Base-by-base conservation (phyloP, 768 basidiomycete species). In the Lanmaoa rubissima region DNA sequence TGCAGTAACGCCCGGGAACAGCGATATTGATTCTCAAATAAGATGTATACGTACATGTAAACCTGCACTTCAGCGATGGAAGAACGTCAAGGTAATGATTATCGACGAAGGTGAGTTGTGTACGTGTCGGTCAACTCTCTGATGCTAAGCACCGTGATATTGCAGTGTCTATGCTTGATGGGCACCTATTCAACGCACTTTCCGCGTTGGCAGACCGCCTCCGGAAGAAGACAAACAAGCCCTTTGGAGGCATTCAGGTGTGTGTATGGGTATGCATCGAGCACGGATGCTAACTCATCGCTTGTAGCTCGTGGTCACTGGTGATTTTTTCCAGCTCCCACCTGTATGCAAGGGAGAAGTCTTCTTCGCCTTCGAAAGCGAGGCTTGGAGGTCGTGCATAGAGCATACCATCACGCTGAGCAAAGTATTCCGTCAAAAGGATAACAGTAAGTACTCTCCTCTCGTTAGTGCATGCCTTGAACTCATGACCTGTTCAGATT, bases 391-490 rank as follows among this genome's bases (percentile, higher is more conserved):
- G 9, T 44, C 73, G 7, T 82, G 83, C 60, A 74, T 85, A 47
- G 77, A 82, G 48, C 72, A 77, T 48, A 88, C 82, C 1, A 78
- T 90, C 55, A 86, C 81, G 50, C 76, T 92, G 3, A 84, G 78
- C 5, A 82, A 87, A 61, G 90, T 92, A 5, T 91, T 88, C 70
- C 72, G 90, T 28, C 90, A 92, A 66, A 89, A 85, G 51, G 88
- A 90, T 65, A 76, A 80, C 44, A 72, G 88, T 88, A 59, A 60
- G 83, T 52, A 9, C 34, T 10, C 13, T 34, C 16, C 7, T 32
- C 1, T n/a, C 3, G 19, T 35, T 21, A 17, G 26, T 19, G 13
- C 45, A 38, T 42, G 2, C 4, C 10, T 44, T 34, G 5, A 7
- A 40, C 48, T 53, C 13, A 3, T 26, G n/a, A 31, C 19, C 26